Percentiles rank a stretch among this genome's conserved stretches.
phyloP scores from a whole-genome alignment of 2,329 filamentous ascomycete species.

The Epichloe festucae region DNA sequence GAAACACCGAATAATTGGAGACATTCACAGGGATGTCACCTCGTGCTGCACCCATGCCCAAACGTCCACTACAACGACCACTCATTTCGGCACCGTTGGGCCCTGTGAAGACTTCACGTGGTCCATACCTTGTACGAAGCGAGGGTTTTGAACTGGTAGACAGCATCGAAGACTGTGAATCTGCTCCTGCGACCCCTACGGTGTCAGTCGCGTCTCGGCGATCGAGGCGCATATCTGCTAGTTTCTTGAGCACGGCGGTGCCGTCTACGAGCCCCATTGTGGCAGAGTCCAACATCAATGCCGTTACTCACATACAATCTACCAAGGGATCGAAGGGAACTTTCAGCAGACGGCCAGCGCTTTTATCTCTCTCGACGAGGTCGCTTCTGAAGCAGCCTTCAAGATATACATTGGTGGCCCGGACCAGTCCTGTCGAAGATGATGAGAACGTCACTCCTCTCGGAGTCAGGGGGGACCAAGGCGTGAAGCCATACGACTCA shows the following conservation, averaged over 20 bases:
- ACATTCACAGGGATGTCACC: not conserved
- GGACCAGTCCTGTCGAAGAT: not conserved
- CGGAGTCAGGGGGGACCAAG: not conserved
- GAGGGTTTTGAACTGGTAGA: conserved; percentile 22
- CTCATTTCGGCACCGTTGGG: conserved; percentile 24
- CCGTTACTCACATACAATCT: conserved; percentile 7
- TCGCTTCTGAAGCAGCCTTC: conserved; percentile 8
- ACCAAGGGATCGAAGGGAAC: not conserved
- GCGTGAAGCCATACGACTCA: not conserved
- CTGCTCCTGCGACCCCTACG: not conserved
- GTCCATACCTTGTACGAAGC: conserved; percentile 22
- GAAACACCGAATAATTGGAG: not conserved
- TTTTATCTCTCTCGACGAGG: conserved; percentile 7
- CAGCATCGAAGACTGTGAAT: conserved; percentile 22
- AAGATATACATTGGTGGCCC: conserved; percentile 7
- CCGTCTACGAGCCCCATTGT: conserved; percentile 18
- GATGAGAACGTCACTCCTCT: conserved; percentile 17
- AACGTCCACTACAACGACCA: conserved; percentile 9
- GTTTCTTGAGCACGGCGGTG: conserved; percentile 14
- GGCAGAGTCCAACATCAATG: conserved; percentile 16
- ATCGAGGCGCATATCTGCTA: conserved; percentile 17
- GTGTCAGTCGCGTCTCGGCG: not conserved
- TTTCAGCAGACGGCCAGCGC: not conserved
- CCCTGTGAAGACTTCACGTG: conserved; percentile 24
- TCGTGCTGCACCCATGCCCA: conserved; percentile 8